Percentiles rank a stretch among this genome's conserved stretches.
phyloP scores from a whole-genome alignment of 768 basidiomycete genomes.

The Psilocybe subaeruginosa region DNA sequence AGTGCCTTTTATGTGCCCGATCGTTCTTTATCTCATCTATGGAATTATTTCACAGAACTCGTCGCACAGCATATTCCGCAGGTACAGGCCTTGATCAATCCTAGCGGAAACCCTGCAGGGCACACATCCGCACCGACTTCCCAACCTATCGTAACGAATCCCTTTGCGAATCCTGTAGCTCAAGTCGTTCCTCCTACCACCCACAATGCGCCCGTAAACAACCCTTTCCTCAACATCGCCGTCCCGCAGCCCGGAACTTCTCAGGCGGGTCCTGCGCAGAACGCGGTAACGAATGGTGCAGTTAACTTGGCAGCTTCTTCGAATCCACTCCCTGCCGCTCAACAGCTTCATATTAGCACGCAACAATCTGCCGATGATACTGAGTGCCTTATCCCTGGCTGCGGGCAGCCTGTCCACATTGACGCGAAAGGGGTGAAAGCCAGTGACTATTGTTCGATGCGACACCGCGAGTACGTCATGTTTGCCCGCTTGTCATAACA shows the following conservation, averaged over 20 bases:
- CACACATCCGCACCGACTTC: constrained; percentile 6
- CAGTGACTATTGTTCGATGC: constrained; percentile 61
- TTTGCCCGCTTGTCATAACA: background rate
- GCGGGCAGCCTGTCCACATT: constrained; percentile 58
- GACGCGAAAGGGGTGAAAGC: constrained; percentile 52
- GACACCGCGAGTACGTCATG: constrained; percentile 63
- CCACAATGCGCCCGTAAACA: constrained; percentile 25
- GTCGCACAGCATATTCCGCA: constrained; percentile 52
- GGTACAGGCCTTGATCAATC: constrained; percentile 40
- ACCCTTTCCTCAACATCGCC: constrained; percentile 33
- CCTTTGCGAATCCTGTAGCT: constrained; percentile 19
- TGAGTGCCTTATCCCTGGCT: constrained; percentile 58
- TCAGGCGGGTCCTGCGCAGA: constrained; percentile 10
- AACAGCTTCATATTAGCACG: constrained; percentile 34
- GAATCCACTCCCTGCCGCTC: constrained; percentile 30
- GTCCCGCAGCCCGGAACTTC: constrained; percentile 10
- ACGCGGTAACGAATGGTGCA: constrained; percentile 30
- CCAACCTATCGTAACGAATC: constrained; percentile 14
- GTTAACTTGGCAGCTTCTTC: constrained; percentile 25
- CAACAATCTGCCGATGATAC: constrained; percentile 39
- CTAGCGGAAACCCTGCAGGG: constrained; percentile 6
- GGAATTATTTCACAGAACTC: constrained; percentile 33
- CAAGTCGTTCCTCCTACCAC: constrained; percentile 20
- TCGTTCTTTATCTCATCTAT: background rate
- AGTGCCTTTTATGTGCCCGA: background rate